Evolutionary conservation across 805 yeast species (phyloP).

Genomic region (Teunomyces cretensis): DNA sequence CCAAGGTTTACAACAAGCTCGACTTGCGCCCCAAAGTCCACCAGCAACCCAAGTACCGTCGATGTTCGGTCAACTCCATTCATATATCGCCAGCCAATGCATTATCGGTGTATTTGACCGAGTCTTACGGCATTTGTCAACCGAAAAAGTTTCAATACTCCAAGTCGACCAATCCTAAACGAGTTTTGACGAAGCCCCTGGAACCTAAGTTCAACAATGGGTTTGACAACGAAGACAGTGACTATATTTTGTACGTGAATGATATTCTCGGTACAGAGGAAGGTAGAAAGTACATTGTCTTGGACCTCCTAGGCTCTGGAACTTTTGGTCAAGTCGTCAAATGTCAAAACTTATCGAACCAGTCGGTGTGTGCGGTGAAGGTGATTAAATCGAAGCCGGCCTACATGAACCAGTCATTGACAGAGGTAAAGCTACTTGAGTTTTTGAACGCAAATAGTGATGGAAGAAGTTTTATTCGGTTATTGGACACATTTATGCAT

Average conservation of each 20-base stretch:
- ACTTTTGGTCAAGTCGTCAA: slow-evolving; percentile 98
- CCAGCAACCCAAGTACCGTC: slow-evolving; percentile 64
- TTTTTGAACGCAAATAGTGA: slow-evolving; percentile 66
- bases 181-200: slow-evolving; percentile 90
- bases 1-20: slow-evolving; percentile 37
- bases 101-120: slow-evolving; percentile 70
- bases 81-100: slow-evolving; percentile 81
- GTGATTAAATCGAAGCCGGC: slow-evolving; percentile 92
- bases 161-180: slow-evolving; percentile 80
- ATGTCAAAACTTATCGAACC: slow-evolving; percentile 77
- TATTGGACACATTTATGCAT: slow-evolving; percentile 88
- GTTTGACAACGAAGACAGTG: slow-evolving; percentile 81
- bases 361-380: slow-evolving; percentile 90
- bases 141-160: slow-evolving; percentile 76
- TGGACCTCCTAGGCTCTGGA: slow-evolving; percentile 92
- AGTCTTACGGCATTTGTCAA: slow-evolving; percentile 82
- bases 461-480: slow-evolving; percentile 70
- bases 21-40: slow-evolving; percentile 65
- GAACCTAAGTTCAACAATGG: slow-evolving; percentile 83
- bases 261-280: slow-evolving; percentile 87
- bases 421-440: slow-evolving; percentile 86
- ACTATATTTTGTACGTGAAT: slow-evolving; percentile 90
- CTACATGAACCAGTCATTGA: slow-evolving; percentile 83
- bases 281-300: slow-evolving; percentile 80
- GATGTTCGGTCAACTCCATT: slow-evolving; percentile 63